A percentile compares a stretch with the other conserved stretches of the same genome.
phyloP scores from a whole-genome alignment of 2,329 filamentous ascomycete species.

The Conoideocrella luteorostrata region DNA sequence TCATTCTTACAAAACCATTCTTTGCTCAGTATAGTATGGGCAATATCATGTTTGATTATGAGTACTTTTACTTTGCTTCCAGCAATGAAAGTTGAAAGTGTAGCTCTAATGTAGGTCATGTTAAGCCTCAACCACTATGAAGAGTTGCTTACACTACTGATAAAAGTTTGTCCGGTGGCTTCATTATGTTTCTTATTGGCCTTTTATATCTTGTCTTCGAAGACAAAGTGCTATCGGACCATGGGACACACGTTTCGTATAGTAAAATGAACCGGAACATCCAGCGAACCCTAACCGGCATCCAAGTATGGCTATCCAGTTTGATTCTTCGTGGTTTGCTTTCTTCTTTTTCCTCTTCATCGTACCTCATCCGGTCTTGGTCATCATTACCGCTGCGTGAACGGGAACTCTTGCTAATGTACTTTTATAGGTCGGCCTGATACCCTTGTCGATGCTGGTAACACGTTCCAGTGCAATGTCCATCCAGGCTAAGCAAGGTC shows the following conservation, averaged over 20 bases:
- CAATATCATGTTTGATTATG: constrained; percentile 71
- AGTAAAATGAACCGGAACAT: constrained; percentile 30
- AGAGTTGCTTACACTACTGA: not conserved
- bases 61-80: constrained; percentile 85
- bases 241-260: too few species aligned
- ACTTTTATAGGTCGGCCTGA: constrained; percentile 60
- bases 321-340: not conserved
- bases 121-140: not conserved
- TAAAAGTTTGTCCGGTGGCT: constrained; percentile 56
- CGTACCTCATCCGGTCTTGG: constrained; percentile 11
- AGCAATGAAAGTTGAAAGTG: constrained; percentile 76
- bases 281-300: constrained; percentile 55
- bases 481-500: constrained; percentile 74
- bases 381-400: too few species aligned
- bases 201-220: constrained; percentile 76
- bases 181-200: constrained; percentile 71
- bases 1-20: constrained; percentile 64
- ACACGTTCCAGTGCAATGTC: constrained; percentile 82
- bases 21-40: constrained; percentile 64
- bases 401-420: not conserved
- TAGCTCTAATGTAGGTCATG: constrained; percentile 62
- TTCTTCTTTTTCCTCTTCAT: not conserved
- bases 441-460: constrained; percentile 74
- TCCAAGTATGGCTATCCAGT: constrained; percentile 51
- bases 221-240: constrained; percentile 47